Evolutionary conservation across 139 green algal genomes (phyloP), one percentile per base, ranked within the genome.

Genomic region (Coelastrella sp.): DNA sequence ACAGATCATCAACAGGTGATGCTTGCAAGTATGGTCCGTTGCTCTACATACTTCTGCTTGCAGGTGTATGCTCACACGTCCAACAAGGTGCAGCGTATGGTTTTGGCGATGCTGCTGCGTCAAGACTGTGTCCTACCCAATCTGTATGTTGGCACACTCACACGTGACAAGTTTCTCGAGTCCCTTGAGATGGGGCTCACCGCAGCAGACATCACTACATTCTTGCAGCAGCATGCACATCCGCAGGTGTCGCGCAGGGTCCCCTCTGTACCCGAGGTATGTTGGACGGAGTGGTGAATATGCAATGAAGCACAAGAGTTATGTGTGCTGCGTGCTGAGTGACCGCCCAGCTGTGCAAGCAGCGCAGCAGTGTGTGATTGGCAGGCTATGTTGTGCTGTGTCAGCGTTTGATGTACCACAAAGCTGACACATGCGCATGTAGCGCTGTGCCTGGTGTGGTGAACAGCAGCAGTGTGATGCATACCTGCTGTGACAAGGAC

Each of bases 21-120:
- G 13, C 59, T 35, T 67, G 23, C 19, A 67, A 27, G 17, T 19
- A 67, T 32, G 23, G n/a, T n/a, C n/a, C n/a, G n/a, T n/a, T 32
- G 25, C 25, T 19, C 19, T 35, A 27, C 59, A 15, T 9, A 13
- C 59, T 64, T 64, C 19, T 69, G 62, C 17, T 27, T 45, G 11
- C 92, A 96, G 93, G 90, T 98, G 83, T 97, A 98, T 77, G 95
- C 94, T 0, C 96, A 98, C 88, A 97, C 94, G 2, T 87, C 84
- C 30, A 96, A 91, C 1, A 48, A 86, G 6, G 60, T 97, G 13
- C 90, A 95, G 81, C 74, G 88, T 2, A 89, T 94, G 9, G 89
- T 98, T 25, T 86, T 98, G 69, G 66, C 91, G 62, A 87, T 95
- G 43, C 96, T 98, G 76, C 87, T 91, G 48, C 88, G 89, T 40